Conservation (phyloP, 2,329 filamentous ascomycete species). For the Monilinia laxa region DNA sequence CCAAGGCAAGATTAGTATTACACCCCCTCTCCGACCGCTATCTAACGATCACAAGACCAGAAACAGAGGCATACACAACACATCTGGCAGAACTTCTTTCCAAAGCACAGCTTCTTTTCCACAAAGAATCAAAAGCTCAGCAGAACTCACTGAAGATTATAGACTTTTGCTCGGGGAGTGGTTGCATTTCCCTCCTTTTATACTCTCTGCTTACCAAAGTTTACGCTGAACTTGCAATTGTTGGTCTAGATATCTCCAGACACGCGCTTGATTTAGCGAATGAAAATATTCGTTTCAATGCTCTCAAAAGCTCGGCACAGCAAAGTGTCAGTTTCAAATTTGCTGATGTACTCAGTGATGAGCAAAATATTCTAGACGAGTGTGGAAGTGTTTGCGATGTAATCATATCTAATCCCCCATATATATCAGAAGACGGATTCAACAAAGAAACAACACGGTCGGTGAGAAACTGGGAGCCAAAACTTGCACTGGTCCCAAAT, state of each 20-base stretch:
- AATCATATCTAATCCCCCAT: constrained; percentile 86
- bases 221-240: constrained; percentile 52
- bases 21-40: neutral
- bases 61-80: constrained; percentile 68
- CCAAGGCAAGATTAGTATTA: constrained; percentile 56
- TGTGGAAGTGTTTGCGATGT: constrained; percentile 45
- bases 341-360: constrained; percentile 2
- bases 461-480: constrained; percentile 80
- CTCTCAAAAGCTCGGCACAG: constrained; percentile 31
- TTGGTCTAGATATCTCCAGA: constrained; percentile 72
- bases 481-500: constrained; percentile 67
- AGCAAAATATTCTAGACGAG: neutral
- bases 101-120: neutral
- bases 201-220: constrained; percentile 55
- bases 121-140: neutral
- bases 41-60: constrained; percentile 47
- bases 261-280: constrained; percentile 63
- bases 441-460: constrained; percentile 64
- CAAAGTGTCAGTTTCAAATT: constrained; percentile 9
- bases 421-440: constrained; percentile 69
- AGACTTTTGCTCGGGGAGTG: constrained; percentile 88
- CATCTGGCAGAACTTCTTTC: constrained; percentile 47
- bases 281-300: constrained; percentile 60
- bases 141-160: constrained; percentile 57
- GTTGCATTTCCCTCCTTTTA: constrained; percentile 81